Base-by-base conservation (phyloP, 495 filamentous ascomycete species). In the Pyrenula aspistea region DNA sequence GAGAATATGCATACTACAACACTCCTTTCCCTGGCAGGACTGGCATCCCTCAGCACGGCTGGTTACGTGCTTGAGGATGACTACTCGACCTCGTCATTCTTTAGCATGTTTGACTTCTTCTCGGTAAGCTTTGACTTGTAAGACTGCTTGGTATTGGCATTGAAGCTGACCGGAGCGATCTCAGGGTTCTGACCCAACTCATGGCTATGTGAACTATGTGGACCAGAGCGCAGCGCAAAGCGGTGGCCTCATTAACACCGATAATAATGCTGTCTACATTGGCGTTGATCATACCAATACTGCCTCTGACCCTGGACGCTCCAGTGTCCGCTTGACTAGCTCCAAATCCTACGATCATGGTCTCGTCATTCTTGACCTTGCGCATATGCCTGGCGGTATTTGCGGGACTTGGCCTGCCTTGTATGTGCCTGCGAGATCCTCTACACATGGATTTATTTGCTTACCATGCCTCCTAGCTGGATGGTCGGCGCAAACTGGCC, bases 191-290 rank as follows among this genome's bases (percentile, higher is more conserved):
- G 86, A 91, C 59, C 87, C 86, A 3, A 90, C 86, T 4, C 65
- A 83, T 57, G 87, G 86, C 20, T 86, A 77, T 62, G 87, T 91
- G 57, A 63, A 77, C 55, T 90, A 83, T 62, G 73, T 79, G 42
- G 67, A 77, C 57, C 72, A 70, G 11, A 49, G 55, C 3, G 75
- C 72, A 1, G 87, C 87, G 51, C 72, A 73, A 50, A 55, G 59
- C 12, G 64, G 67, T 24, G 75, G 73, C 3, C 73, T 89, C 2
- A 83, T 87, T 57, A 75, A 73, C 49, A 77, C 73, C 59, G 61
- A 65, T 22, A 65, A 71, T 49, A 62, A 68, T 57, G 71, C 67
- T 3, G 65, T 71, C 48, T 75, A 77, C 55, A 73, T 76, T 31
- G 73, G 73, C 47, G 73, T 74, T 15, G 73, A 76, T 57, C 56